phyloP scores from a whole-genome alignment of 768 basidiomycete species.

The Russula foetens region DNA sequence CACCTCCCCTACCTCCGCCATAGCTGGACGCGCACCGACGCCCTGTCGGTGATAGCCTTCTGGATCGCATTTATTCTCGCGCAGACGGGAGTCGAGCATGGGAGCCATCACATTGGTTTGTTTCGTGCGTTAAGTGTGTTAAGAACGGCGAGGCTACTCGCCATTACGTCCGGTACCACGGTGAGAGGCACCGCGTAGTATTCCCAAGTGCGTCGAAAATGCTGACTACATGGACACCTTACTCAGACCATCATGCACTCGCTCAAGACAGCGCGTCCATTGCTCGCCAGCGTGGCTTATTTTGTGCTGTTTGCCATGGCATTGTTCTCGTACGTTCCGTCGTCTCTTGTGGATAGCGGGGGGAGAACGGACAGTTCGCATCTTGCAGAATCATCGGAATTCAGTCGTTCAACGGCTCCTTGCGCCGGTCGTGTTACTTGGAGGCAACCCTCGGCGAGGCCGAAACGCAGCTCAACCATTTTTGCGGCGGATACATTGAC shows the following conservation, averaged over 20 bases:
- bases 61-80: constrained; percentile 81
- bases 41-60: constrained; percentile 76
- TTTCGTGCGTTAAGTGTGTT: constrained; percentile 87
- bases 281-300: constrained; percentile 84
- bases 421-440: constrained; percentile 56
- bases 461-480: constrained; percentile 40
- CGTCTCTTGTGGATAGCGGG: no score
- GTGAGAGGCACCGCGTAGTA: constrained; percentile 35
- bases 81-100: constrained; percentile 56
- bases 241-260: constrained; percentile 79
- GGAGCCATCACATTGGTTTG: constrained; percentile 65
- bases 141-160: constrained; percentile 70
- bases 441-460: constrained; percentile 46
- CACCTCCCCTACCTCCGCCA: constrained; percentile 87
- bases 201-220: not conserved
- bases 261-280: constrained; percentile 80
- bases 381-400: constrained; percentile 76
- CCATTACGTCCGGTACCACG: constrained; percentile 88
- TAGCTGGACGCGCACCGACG: constrained; percentile 88
- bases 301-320: constrained; percentile 88
- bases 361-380: no score
- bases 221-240: not conserved
- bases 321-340: constrained; percentile 66
- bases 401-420: constrained; percentile 85
- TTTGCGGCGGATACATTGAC: constrained; percentile 80